Evolutionary conservation across 257 asterid species (phyloP).

Genomic region (Jacaranda mimosifolia): DNA sequence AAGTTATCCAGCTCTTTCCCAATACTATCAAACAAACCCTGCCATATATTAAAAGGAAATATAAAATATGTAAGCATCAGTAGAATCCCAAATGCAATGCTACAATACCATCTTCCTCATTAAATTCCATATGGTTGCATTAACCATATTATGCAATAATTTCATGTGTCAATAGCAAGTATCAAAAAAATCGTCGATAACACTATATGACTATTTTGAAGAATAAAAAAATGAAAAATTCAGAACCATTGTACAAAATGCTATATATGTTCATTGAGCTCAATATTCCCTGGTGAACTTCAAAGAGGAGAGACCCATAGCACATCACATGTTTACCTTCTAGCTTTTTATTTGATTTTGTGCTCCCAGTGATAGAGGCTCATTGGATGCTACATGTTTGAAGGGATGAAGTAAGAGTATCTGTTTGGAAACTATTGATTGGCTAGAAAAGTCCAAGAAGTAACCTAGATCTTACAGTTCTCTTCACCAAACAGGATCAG

Average conservation of each 20-base stretch:
- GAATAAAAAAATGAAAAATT: not conserved
- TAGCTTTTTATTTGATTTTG: conserved; percentile 5
- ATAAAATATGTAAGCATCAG: conserved; percentile 30
- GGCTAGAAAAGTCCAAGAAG: not conserved
- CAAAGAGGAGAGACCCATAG: conserved; percentile 2
- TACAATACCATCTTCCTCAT: conserved; percentile 6
- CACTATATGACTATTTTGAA: not conserved
- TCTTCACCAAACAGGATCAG: conserved; percentile 3
- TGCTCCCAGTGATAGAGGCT: conserved; percentile 8
- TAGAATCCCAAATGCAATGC: conserved; percentile 18
- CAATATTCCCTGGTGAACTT: not conserved
- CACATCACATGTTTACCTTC: not conserved
- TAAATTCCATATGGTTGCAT: not conserved
- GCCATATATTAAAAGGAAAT: conserved; percentile 34
- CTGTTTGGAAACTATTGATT: not conserved
- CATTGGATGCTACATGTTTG: not conserved
- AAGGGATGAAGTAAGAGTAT: conserved; percentile 11
- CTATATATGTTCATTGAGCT: not conserved
- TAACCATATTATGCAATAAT: conserved; percentile 19
- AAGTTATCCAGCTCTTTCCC: conserved; percentile 80
- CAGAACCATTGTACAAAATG: conserved; percentile 4
- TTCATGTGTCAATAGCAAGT: conserved; percentile 18
- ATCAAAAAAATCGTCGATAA: not conserved
- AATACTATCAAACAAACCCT: conserved; percentile 79
- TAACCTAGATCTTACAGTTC: not conserved